Evolutionary conservation across 2,329 filamentous ascomycete species (phyloP).

Genomic region (Nemania sp.): DNA sequence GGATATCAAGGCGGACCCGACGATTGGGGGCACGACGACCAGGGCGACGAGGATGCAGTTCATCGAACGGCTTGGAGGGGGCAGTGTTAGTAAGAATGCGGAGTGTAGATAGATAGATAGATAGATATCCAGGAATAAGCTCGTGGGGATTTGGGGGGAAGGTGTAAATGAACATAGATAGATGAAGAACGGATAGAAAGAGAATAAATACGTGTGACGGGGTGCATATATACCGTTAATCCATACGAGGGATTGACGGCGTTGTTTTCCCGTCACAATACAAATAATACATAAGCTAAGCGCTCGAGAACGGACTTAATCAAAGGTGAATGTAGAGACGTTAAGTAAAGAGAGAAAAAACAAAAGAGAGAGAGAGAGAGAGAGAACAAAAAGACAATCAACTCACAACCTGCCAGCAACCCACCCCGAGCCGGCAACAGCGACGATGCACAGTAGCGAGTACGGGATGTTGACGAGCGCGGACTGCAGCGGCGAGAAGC

Average conservation of each 20-base stretch:
- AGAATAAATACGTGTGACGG: no score
- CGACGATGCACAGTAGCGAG: conserved; percentile 53
- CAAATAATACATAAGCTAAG: no score
- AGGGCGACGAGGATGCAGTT: conserved; percentile 57
- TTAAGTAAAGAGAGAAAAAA: background rate
- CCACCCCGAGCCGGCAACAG: conserved; percentile 56
- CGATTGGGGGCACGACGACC: conserved; percentile 55
- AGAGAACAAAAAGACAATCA: background rate
- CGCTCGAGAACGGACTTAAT: no score
- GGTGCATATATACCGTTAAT: no score
- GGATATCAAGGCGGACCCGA: conserved; percentile 59
- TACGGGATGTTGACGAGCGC: conserved; percentile 64
- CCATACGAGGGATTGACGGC: no score
- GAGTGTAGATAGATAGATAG: background rate
- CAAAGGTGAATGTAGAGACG: background rate
- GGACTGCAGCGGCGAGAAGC: conserved; percentile 58
- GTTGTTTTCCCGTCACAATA: no score
- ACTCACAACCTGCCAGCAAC: conserved; percentile 52
- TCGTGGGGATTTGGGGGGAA: background rate
- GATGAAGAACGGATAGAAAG: no score
- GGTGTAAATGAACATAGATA: background rate
- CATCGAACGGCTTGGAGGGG: conserved; percentile 43
- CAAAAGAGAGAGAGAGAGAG: background rate
- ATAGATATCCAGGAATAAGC: no score
- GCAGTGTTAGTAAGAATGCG: background rate